Percentiles rank a stretch among this genome's conserved stretches.
Evolutionary conservation across 1,284 basidiomycete genomes (phyloP).

Genomic region (Apiotrichum veenhuisii): DNA sequence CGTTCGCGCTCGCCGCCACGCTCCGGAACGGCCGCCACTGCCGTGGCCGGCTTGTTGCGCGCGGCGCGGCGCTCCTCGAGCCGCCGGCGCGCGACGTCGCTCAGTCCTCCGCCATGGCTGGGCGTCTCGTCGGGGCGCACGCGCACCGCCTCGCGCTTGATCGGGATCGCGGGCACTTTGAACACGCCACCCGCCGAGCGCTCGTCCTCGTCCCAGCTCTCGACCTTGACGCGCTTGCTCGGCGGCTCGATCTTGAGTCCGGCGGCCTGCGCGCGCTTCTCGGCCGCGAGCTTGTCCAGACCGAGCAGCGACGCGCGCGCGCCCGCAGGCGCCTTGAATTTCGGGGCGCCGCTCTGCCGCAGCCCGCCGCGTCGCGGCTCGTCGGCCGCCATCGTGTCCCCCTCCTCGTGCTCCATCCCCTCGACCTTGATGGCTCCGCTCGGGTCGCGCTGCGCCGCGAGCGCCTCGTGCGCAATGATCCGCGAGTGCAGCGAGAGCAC

Average conservation of each 20-base stretch:
- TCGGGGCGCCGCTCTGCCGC: constrained; percentile 65
- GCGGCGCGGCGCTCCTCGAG: constrained; percentile 71
- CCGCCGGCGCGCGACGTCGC: constrained; percentile 64
- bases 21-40: too few relatives aligned
- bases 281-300: constrained; percentile 77
- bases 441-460: not conserved
- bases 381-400: constrained; percentile 76
- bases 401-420: constrained; percentile 73
- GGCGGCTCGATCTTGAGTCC: constrained; percentile 51
- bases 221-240: constrained; percentile 64
- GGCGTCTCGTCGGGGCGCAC: constrained; percentile 84
- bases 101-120: constrained; percentile 84
- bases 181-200: constrained; percentile 59
- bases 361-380: constrained; percentile 70
- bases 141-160: constrained; percentile 59
- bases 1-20: constrained; percentile 18
- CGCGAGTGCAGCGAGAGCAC: constrained; percentile 59
- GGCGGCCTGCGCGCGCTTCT: constrained; percentile 66
- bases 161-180: constrained; percentile 73
- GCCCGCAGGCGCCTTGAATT: constrained; percentile 68
- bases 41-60: constrained; percentile 55
- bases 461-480: constrained; percentile 60
- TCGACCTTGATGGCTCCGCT: constrained; percentile 29
- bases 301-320: constrained; percentile 74
- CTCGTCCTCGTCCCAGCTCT: constrained; percentile 51